Evolutionary conservation across 1,284 basidiomycete species (phyloP), one percentile per base, ranked within the genome.

Genomic region (Heterobasidion irregulare): DNA sequence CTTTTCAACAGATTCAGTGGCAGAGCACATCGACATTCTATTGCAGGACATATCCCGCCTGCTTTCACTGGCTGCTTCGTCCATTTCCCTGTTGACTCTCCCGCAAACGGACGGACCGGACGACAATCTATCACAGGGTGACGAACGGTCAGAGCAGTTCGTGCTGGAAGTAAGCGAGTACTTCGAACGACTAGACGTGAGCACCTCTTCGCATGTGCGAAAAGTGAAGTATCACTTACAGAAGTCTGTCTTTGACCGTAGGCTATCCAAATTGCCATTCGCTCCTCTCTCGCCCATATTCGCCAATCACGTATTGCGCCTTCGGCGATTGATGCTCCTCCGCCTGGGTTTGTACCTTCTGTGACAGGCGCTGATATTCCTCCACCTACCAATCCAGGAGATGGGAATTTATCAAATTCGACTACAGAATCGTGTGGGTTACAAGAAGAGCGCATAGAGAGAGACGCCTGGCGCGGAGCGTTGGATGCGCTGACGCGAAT

Each of bases 101-200:
- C 88, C 88, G 3, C 86, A 90, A 68, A 88, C 86, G 1, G 88
- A 90, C 64, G 75, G 69, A 1, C 75, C 79, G 2, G 79, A 79
- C 12, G 83, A 85, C 53, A 73, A 72, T 51, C 74, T 89, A 8
- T 87, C 89, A 1, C 84, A 87, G 63, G 87, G 86, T 36, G 88
- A 86, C 58, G 89, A 91, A 67, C 76, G 89, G 45, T 88, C 86
- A 10, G 89, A 91, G 62, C 84, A 89, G 64, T 91, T 91, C 62
- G 88, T 91, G 47, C 73, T 86, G 47, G 86, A 90, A 72, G 86
- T 87, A 51, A 86, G 82, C 70, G 86, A 89, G 64, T 92, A 90
- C 68, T 92, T 91, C 65, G 82, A 90, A 61, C 81, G 83, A 32
- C 74, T 92, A 8, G 84, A 92, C 65, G 89, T 91, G 64, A 61